A percentile compares a stretch with the other conserved stretches of the same genome.
phyloP scores from a whole-genome alignment of 1,139 yeast species.

The Pichia sp. region DNA sequence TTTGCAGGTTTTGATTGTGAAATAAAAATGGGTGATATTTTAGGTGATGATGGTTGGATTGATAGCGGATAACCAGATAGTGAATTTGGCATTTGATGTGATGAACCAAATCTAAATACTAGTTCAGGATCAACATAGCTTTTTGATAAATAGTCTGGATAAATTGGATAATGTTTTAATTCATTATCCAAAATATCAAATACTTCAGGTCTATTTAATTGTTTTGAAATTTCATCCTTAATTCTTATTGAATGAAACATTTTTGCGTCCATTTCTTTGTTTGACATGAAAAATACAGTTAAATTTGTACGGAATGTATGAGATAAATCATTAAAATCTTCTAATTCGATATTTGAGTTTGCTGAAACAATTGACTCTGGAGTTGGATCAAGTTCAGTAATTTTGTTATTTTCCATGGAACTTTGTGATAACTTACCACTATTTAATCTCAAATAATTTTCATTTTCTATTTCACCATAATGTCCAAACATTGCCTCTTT shows the following conservation, averaged over 20 bases:
- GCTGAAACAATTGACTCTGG: constrained; percentile 5
- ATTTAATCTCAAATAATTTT: not conserved
- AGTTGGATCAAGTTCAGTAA: constrained; percentile 4
- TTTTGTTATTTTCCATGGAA: not conserved
- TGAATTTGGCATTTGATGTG: constrained; percentile 6
- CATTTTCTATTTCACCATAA: not conserved
- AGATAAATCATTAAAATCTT: not conserved
- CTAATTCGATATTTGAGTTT: no score
- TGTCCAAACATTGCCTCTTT: not conserved
- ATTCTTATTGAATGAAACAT: not conserved
- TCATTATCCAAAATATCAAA: not conserved
- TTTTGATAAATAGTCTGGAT: not conserved
- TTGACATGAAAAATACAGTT: constrained; percentile 10
- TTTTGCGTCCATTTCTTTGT: constrained; percentile 1
- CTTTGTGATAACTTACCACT: not conserved
- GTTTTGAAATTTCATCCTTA: not conserved
- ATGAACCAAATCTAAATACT: constrained; percentile 4
- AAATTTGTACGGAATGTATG: constrained; percentile 5
- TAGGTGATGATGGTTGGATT: not conserved
- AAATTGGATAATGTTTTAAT: constrained; percentile 7
- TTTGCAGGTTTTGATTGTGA: constrained; percentile 3
- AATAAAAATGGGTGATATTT: not conserved
- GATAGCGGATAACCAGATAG: constrained; percentile 12
- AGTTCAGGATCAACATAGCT: constrained; percentile 7
- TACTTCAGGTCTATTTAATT: not conserved